Evolutionary conservation across 768 basidiomycete genomes (phyloP).

Genomic region (Serendipita sp.): DNA sequence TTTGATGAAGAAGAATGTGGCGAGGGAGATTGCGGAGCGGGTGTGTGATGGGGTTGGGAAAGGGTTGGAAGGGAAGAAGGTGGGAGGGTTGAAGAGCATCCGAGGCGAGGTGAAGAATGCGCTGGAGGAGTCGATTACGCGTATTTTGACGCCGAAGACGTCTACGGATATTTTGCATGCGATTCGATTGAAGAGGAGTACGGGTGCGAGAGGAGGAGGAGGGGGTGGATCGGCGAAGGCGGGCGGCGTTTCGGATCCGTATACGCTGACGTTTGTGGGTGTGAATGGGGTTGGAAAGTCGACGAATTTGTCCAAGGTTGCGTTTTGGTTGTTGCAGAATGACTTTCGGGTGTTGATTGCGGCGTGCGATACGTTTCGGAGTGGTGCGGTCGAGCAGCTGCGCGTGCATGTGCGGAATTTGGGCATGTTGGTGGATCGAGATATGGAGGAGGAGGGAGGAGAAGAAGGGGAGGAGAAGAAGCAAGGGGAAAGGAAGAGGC

Average conservation of each 20-base stretch:
- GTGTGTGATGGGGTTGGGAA: slow-evolving; percentile 91
- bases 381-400: slow-evolving; percentile 95
- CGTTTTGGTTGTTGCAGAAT: slow-evolving; percentile 98
- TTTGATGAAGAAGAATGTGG: slow-evolving; percentile 97
- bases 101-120: slow-evolving; percentile 72
- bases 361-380: slow-evolving; percentile 96
- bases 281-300: slow-evolving; percentile 99
- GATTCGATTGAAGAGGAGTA: slow-evolving; percentile 65
- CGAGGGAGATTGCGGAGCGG: slow-evolving; percentile 86
- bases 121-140: slow-evolving; percentile 72
- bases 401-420: slow-evolving; percentile 93
- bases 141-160: slow-evolving; percentile 90
- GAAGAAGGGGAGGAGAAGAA: slow-evolving; percentile 65
- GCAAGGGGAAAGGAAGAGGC: slow-evolving; percentile 43
- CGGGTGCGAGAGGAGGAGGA: slow-evolving; percentile 44
- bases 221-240: slow-evolving; percentile 21
- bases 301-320: slow-evolving; percentile 94
- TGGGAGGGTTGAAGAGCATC: slow-evolving; percentile 79
- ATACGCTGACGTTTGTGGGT: slow-evolving; percentile 90
- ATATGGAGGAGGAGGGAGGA: slow-evolving; percentile 41
- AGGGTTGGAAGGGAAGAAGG: slow-evolving; percentile 75
- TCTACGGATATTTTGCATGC: slow-evolving; percentile 92
- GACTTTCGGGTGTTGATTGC: slow-evolving; percentile 86
- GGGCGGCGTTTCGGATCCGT: slow-evolving; percentile 35
- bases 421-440: slow-evolving; percentile 53